phyloP scores from a whole-genome alignment of 371 early-diverging fungal species.

The Zychaea mexicana region DNA sequence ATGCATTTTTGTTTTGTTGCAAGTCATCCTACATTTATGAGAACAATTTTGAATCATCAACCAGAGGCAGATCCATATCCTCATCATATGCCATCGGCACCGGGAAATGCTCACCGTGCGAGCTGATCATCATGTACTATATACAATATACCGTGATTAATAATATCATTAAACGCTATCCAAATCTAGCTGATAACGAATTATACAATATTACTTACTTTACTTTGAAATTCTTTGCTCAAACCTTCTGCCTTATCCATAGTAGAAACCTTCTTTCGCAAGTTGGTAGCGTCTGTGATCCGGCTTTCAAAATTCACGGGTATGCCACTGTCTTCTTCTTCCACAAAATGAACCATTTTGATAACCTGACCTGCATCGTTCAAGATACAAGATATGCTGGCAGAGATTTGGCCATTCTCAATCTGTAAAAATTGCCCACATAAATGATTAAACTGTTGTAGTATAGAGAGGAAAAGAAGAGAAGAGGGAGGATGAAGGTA shows the following conservation, averaged over 20 bases:
- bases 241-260: slow-evolving; percentile 54
- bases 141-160: slow-evolving; percentile 5
- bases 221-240: slow-evolving; percentile 54
- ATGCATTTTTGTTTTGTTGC: neutral
- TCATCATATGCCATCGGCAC: slow-evolving; percentile 32
- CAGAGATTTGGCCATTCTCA: slow-evolving; percentile 59
- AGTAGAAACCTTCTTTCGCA: slow-evolving; percentile 38
- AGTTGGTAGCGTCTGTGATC: slow-evolving; percentile 43
- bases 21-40: too few relatives aligned
- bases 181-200: neutral
- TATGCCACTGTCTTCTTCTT: slow-evolving; percentile 44
- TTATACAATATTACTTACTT: slow-evolving; percentile 28
- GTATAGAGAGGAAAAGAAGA: neutral
- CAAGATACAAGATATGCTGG: slow-evolving; percentile 55
- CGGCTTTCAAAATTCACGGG: slow-evolving; percentile 45
- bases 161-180: neutral
- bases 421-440: slow-evolving; percentile 32
- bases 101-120: slow-evolving; percentile 30
- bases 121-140: slow-evolving; percentile 41
- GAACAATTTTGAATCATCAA: slow-evolving; percentile 27
- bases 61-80: slow-evolving; percentile 38
- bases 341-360: slow-evolving; percentile 77
- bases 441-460: neutral
- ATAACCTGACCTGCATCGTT: slow-evolving; percentile 17
- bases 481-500: too few relatives aligned